These are phyloP conservation scores for Musa balbisiana DNA, from an alignment of 202 grass and related monocot species.

Conservation along the genomic window DNA sequence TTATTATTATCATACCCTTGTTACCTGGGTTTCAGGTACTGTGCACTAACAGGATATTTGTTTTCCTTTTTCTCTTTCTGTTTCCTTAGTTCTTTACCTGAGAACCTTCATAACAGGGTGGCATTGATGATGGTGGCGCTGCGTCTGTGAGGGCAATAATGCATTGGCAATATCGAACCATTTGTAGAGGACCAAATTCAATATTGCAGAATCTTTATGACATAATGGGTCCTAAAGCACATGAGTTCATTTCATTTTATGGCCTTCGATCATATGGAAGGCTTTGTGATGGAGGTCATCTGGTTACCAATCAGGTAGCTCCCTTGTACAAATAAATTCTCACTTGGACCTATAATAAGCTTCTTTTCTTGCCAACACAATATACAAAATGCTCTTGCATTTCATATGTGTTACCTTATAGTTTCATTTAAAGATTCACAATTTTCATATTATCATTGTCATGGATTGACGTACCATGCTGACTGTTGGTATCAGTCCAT, in stretches of 20 bases:
- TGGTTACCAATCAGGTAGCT: conserved; percentile 83
- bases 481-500: too few species aligned
- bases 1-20: conserved; percentile 80
- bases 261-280: conserved; percentile 78
- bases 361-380: too few species aligned
- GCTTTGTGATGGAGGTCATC: conserved; percentile 58
- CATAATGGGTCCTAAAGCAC: conserved; percentile 68
- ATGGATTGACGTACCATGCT: too few species aligned
- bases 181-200: conserved; percentile 85
- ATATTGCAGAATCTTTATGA: conserved; percentile 84
- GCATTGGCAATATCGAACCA: conserved; percentile 97
- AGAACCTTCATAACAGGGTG: conserved; percentile 40
- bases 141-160: conserved; percentile 97
- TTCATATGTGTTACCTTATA: background rate
- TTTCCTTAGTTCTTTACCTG: background rate
- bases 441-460: too few species aligned
- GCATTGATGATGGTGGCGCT: conserved; percentile 89
- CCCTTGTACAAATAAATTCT: background rate
- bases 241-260: conserved; percentile 92
- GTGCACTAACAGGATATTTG: conserved; percentile 18
- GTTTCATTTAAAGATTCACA: too few species aligned
- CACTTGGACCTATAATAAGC: background rate
- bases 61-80: background rate
- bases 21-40: conserved; percentile 91
- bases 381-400: background rate